A percentile compares a stretch with the other conserved stretches of the same genome.
phyloP scores from a whole-genome alignment of 164 flowering plant genomes.

The Liriodendron chinense region DNA sequence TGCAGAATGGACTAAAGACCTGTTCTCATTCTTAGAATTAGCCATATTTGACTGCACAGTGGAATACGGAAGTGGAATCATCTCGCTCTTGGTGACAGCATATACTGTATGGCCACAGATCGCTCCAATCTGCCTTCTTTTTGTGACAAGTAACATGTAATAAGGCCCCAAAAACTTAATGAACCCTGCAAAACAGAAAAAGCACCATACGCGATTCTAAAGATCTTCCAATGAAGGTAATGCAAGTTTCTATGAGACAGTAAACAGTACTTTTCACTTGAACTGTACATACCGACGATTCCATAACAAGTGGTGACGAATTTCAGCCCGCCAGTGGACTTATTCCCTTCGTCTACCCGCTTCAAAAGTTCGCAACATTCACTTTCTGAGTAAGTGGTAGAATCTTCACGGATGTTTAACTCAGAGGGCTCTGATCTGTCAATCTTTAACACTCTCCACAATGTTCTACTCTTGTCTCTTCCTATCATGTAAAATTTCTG shows the following conservation, averaged over 20 bases:
- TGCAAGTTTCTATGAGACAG: not conserved
- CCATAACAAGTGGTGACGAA: slow-evolving; percentile 87
- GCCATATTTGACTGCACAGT: slow-evolving; percentile 60
- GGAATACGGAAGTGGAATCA: slow-evolving; percentile 75
- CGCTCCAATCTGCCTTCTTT: slow-evolving; percentile 83
- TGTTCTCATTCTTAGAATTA: slow-evolving; percentile 86
- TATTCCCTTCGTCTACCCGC: slow-evolving; percentile 86
- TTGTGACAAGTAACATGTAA: slow-evolving; percentile 88
- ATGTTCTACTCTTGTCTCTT: slow-evolving; percentile 60
- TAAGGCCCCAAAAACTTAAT: slow-evolving; percentile 92
- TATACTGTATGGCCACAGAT: slow-evolving; percentile 88
- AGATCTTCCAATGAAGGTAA: not conserved
- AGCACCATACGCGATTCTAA: not conserved
- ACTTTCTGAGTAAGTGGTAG: slow-evolving; percentile 59
- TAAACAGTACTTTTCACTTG: not conserved
- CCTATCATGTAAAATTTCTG: slow-evolving; percentile 95
- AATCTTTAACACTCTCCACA: slow-evolving; percentile 90
- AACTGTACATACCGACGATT: slow-evolving; percentile 62
- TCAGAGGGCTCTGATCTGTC: slow-evolving; percentile 73
- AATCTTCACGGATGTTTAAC: slow-evolving; percentile 72
- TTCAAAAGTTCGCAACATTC: slow-evolving; percentile 70
- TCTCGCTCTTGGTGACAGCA: slow-evolving; percentile 74
- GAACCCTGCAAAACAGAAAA: slow-evolving; percentile 55
- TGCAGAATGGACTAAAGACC: slow-evolving; percentile 84
- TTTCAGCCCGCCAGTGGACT: slow-evolving; percentile 81